Base-by-base conservation (phyloP, 352 stramenopile genomes). In the Phytopythium aichiense region DNA sequence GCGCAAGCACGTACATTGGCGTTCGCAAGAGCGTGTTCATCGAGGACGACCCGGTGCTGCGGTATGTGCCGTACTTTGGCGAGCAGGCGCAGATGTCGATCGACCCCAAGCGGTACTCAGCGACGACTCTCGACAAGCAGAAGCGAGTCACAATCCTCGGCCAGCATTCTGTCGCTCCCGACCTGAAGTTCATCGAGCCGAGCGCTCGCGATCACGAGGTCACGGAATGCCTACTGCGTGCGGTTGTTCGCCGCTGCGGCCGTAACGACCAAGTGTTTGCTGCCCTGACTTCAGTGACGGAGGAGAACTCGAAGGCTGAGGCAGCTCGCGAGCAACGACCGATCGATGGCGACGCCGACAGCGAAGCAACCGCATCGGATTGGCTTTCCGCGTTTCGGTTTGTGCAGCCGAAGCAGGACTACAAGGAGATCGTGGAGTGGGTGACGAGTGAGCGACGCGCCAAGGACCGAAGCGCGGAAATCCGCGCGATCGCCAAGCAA, bases 41-140 rank as follows among this genome's bases (percentile, higher is more conserved):
- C 1, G 84, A 93, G 15, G 89, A 97, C 67, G 84, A 97, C 56
- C 74, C 81, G 6, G 78, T 94, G 37, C 68, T 98, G 55, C 77
- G 84, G 15, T 93, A 95, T 58, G 77, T 97, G 11, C 92, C 92
- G 4, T 97, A 97, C 65, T 81, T 98, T 63, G 90, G 90, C 20
- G 89, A 98, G 20, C 71, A 80, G 25, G 66, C 71, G 6, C 66
- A 60, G 4, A 60, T 91, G 58, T 67, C 73, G 8, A 81, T 91
- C 51, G 78, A 89, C 46, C 84, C 81, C 23, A 74, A 86, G 38
- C 69, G 77, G 0, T 91, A 91, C 42, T 64, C 70, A 0, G 72
- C 67, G 31, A 91, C 82, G 9, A 89, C 77, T 5, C 81, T 91
- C 33, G 74, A 79, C 63, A 84, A 88, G 60, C 67, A 73, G 16